Evolutionary conservation across 2,329 filamentous ascomycete species (phyloP).

Genomic region (Xylariaceae sp.): DNA sequence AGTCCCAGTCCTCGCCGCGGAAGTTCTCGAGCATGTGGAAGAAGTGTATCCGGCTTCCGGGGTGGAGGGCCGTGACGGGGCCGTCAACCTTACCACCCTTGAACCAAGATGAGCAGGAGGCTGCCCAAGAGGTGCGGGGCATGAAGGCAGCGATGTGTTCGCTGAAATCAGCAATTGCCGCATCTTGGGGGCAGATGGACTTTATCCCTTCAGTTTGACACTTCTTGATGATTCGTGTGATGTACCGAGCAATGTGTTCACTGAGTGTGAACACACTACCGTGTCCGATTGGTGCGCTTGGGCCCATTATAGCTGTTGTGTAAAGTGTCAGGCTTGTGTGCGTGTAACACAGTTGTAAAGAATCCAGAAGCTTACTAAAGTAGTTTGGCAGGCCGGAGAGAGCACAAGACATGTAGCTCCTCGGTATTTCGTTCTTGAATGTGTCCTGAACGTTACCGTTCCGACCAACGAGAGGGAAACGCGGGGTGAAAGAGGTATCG

Average conservation of each 20-base stretch:
- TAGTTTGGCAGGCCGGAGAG: constrained; percentile 51
- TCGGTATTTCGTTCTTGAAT: constrained; percentile 41
- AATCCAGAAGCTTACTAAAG: constrained; percentile 40
- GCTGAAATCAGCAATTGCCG: constrained; percentile 47
- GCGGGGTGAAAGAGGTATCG: constrained; percentile 49
- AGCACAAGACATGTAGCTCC: constrained; percentile 52
- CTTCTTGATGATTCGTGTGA: constrained; percentile 45
- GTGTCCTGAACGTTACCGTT: constrained; percentile 48
- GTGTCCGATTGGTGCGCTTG: constrained; percentile 48
- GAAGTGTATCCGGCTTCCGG: constrained; percentile 49
- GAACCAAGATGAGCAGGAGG: constrained; percentile 48
- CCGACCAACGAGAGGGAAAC: constrained; percentile 47
- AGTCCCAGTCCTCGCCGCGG: constrained; percentile 52
- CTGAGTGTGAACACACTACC: constrained; percentile 48
- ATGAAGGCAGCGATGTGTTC: constrained; percentile 48
- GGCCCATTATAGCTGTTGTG: constrained; percentile 43
- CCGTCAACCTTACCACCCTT: constrained; percentile 42
- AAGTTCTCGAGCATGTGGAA: constrained; percentile 50
- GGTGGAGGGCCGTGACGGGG: constrained; percentile 47
- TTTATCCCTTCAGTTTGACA: constrained; percentile 49
- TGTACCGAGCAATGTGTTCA: constrained; percentile 50
- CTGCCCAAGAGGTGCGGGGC: constrained; percentile 49
- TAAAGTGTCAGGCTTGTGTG: neutral
- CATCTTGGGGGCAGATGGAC: constrained; percentile 41
- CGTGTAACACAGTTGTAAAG: neutral